Evolutionary conservation across 805 yeast genomes (phyloP).

Genomic region (Suhomyces canberraensis): DNA sequence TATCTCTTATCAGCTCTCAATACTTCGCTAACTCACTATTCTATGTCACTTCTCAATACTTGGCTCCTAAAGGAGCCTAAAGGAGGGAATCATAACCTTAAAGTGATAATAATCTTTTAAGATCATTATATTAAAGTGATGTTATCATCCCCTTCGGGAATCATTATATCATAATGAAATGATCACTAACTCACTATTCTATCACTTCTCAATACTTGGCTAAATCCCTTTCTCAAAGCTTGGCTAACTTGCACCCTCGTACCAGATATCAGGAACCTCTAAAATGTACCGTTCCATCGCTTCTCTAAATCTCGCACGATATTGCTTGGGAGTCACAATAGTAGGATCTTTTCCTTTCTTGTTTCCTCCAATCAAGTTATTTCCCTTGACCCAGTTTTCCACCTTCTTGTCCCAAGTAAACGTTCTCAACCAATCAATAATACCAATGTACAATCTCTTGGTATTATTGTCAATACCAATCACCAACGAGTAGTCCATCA

Average conservation of each 20-base stretch:
- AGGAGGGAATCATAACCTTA: too few species aligned
- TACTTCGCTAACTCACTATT: too few species aligned
- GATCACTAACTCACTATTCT: too few species aligned
- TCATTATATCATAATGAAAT: too few species aligned
- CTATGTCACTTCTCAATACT: too few species aligned
- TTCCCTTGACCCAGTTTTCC: conserved; percentile 98
- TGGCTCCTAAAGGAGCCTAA: too few species aligned
- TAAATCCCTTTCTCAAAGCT: too few species aligned
- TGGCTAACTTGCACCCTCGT: conserved; percentile 27
- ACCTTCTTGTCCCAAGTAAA: conserved; percentile 98
- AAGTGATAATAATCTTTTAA: too few species aligned
- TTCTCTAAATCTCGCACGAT: conserved; percentile 88
- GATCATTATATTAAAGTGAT: too few species aligned
- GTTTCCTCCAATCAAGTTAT: conserved; percentile 69
- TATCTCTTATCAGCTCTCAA: too few species aligned
- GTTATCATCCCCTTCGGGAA: too few species aligned
- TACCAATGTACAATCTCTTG: conserved; percentile 82
- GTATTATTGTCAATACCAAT: conserved; percentile 78
- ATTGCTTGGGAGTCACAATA: conserved; percentile 94
- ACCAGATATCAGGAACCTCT: conserved; percentile 85
- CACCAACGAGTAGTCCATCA: conserved; percentile 96
- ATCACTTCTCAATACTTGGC: too few species aligned
- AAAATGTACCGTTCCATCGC: conserved; percentile 96
- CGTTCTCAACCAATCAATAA: conserved; percentile 89
- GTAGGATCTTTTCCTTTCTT: conserved; percentile 92